Conservation (phyloP, 371 early-diverging fungal species). For the Rhizopus delemar region DNA sequence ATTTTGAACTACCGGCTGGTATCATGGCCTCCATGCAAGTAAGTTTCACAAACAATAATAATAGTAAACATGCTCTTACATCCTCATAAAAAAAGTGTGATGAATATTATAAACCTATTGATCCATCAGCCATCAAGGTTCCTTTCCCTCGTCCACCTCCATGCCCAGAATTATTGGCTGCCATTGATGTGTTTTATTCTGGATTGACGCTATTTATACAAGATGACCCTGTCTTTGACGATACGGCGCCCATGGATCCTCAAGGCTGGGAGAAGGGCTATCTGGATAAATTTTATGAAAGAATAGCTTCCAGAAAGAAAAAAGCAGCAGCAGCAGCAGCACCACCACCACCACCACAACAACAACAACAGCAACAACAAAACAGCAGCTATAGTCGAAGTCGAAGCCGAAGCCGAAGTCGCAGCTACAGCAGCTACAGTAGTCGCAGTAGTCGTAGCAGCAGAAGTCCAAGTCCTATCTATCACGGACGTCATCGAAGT, state of each 20-base stretch:
- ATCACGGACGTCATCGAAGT: constrained; percentile 5
- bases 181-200: constrained; percentile 50
- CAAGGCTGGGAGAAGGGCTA: constrained; percentile 66
- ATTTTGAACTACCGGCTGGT: constrained; percentile 61
- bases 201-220: constrained; percentile 36
- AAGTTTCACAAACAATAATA: constrained; percentile 7
- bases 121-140: constrained; percentile 37
- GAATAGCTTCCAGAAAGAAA: constrained; percentile 7
- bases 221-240: constrained; percentile 26
- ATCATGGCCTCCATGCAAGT: constrained; percentile 56
- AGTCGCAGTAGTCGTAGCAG: neutral
- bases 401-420: constrained; percentile 7
- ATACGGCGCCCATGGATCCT: constrained; percentile 34
- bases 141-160: constrained; percentile 31
- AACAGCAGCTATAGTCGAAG: constrained; percentile 6
- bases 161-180: constrained; percentile 30
- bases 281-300: constrained; percentile 45
- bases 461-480: constrained; percentile 9
- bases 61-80: neutral
- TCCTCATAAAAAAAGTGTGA: constrained; percentile 22
- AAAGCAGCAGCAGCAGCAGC: neutral
- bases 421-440: neutral
- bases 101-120: constrained; percentile 52
- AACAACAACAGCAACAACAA: constrained; percentile 6
- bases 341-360: neutral